Conservation (phyloP, 2,329 filamentous ascomycete genomes). For the Stachybotrys echinatus region DNA sequence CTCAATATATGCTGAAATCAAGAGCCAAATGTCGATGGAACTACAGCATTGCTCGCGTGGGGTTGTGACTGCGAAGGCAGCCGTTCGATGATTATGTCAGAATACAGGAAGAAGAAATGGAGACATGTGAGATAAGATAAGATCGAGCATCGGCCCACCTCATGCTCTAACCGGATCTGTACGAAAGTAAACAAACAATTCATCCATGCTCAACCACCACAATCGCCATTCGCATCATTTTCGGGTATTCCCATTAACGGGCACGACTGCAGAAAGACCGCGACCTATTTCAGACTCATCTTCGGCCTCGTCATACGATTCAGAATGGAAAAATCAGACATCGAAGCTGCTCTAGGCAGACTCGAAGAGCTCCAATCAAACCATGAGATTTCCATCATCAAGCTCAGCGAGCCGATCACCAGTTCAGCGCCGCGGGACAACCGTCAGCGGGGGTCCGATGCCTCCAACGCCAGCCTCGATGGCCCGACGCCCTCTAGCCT, state of each 20-base stretch:
- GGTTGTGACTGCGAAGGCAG: not conserved
- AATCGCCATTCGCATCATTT: not conserved
- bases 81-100: no score
- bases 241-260: no score
- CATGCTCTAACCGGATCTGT: conserved; percentile 5
- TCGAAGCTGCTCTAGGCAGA: conserved; percentile 37
- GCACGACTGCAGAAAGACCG: no score
- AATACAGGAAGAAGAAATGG: no score
- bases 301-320: no score
- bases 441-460: conserved; percentile 63
- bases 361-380: conserved; percentile 50
- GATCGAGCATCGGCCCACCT: not conserved
- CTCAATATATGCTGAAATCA: not conserved
- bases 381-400: conserved; percentile 67
- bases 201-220: not conserved
- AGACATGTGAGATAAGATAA: conserved; percentile 4
- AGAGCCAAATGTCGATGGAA: not conserved
- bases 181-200: conserved; percentile 9
- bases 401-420: conserved; percentile 69
- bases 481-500: conserved; percentile 70
- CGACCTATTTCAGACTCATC: no score
- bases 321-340: conserved; percentile 24
- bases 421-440: conserved; percentile 36
- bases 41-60: not conserved
- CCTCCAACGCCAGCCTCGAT: conserved; percentile 59